Evolutionary conservation across 139 green algal species (phyloP).

Genomic region (Zygnema circumcarinatum): DNA sequence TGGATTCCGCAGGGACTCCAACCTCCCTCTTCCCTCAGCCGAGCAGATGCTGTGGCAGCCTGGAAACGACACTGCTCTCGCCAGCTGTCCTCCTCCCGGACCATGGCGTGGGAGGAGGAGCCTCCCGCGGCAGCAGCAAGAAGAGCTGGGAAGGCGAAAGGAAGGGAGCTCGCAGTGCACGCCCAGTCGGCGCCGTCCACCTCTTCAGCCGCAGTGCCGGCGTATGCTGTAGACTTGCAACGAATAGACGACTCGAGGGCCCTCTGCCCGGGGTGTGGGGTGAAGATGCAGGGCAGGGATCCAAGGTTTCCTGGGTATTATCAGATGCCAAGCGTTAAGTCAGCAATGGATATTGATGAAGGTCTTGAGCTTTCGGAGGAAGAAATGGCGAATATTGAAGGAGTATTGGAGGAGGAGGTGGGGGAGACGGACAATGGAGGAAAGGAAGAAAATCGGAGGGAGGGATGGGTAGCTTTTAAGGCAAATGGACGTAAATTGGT

Average conservation of each 20-base stretch:
- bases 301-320: conserved; percentile 59
- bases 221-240: too few species aligned
- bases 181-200: too few species aligned
- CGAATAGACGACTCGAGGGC: not conserved
- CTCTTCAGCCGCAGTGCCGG: too few species aligned
- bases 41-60: too few species aligned
- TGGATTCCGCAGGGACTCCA: too few species aligned
- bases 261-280: conserved; percentile 63
- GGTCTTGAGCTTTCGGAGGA: not conserved
- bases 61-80: not conserved
- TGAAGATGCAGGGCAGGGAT: conserved; percentile 60
- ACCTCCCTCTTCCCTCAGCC: too few species aligned
- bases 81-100: not conserved
- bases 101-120: not conserved
- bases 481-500: not conserved
- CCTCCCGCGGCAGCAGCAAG: not conserved
- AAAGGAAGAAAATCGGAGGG: conserved; percentile 10
- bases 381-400: conserved; percentile 44
- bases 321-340: conserved; percentile 12
- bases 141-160: not conserved
- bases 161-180: not conserved
- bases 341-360: not conserved
- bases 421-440: not conserved
- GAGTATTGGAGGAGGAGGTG: conserved; percentile 34
- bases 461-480: not conserved